Conservation (phyloP, 176 grass and related monocot species). For the Eleusine indica region DNA sequence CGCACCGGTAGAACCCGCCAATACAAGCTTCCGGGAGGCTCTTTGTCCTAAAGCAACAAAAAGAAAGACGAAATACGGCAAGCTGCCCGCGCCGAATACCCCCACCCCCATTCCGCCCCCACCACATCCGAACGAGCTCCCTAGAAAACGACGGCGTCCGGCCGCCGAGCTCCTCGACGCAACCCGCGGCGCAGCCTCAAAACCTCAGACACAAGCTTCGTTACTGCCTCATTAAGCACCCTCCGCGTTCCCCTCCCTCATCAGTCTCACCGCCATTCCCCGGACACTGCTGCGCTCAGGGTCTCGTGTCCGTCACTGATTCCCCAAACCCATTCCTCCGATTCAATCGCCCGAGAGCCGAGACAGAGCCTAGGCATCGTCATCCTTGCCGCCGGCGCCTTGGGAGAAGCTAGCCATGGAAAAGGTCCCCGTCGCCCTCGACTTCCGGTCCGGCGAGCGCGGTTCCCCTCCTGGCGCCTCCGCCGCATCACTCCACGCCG, state of each 20-base stretch:
- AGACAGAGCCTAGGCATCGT: not conserved
- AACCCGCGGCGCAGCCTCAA: conserved; percentile 44
- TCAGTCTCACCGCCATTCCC: conserved; percentile 28
- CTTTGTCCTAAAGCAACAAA: conserved; percentile 18
- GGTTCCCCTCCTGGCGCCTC: not conserved
- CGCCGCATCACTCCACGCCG: conserved; percentile 1
- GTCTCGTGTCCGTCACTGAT: not conserved
- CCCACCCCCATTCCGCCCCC: not conserved
- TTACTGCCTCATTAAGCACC: conserved; percentile 19
- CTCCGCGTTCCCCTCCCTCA: not conserved
- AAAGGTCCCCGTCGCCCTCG: conserved; percentile 48
- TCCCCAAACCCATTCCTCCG: not conserved
- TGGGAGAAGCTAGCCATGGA: conserved; percentile 55
- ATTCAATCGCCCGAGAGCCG: not conserved
- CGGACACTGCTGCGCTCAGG: conserved; percentile 4
- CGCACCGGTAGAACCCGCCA: not conserved
- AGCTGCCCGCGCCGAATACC: not conserved
- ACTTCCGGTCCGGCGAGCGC: conserved; percentile 38
- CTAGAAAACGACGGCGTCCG: conserved; percentile 51
- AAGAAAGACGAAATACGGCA: not conserved
- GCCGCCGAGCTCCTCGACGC: conserved; percentile 20
- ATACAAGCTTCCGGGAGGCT: conserved; percentile 46
- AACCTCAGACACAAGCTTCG: conserved; percentile 43
- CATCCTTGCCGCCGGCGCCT: not conserved
- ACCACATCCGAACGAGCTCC: conserved; percentile 21